Percentiles rank a stretch among this genome's conserved stretches.
Evolutionary conservation across 208 protist genomes (phyloP).

Genomic region (Crithidia sp.): DNA sequence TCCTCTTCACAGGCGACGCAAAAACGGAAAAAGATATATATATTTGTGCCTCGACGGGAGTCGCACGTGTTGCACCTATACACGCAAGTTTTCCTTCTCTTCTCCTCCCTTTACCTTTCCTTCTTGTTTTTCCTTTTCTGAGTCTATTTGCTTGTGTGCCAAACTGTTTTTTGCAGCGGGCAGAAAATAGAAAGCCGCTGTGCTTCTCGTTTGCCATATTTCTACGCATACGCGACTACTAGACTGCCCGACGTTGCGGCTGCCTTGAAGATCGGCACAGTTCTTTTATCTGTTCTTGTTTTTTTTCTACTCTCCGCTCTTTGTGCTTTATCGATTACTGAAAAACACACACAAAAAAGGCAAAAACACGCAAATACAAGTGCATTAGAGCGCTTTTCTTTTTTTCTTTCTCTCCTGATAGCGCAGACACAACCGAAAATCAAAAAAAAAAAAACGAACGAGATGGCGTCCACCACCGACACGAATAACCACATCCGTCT

Average conservation of each 20-base stretch:
- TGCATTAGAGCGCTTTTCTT: no score
- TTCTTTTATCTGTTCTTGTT: background rate
- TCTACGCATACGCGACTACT: background rate
- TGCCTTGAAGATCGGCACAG: background rate
- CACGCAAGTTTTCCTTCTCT: no score
- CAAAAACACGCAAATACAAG: no score
- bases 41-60: no score
- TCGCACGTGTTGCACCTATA: no score
- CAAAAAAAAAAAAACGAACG: background rate
- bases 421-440: background rate
- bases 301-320: background rate
- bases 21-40: no score
- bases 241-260: no score
- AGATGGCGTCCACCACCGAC: conserved; percentile 15
- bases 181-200: no score
- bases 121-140: background rate
- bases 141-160: no score
- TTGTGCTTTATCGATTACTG: background rate
- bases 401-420: background rate
- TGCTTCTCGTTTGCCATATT: background rate
- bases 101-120: background rate
- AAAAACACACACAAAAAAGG: background rate
- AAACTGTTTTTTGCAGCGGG: no score
- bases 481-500: conserved; percentile 42
- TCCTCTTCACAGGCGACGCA: no score